Base-by-base conservation (phyloP, 106 monocot genomes). In the Phalaenopsis aphrodite region DNA sequence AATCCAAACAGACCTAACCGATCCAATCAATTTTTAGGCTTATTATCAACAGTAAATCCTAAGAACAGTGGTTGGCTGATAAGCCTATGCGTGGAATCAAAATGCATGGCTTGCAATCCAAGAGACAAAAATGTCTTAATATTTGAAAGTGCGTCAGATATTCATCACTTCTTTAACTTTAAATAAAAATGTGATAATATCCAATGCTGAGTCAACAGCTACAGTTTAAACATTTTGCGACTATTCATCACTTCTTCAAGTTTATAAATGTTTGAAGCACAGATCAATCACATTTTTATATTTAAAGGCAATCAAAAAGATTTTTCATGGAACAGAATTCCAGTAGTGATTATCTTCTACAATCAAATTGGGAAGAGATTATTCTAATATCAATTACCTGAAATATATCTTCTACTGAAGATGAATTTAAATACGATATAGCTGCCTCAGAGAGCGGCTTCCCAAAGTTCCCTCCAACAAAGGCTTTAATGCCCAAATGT, bases 391-490 rank as follows among this genome's bases (percentile, higher is more conserved):
- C 69, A 69, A 38, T 42, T 81, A 68, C 87, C 84, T 87, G 87
- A 79, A 42, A 79, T 66, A 46, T 66, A 16, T 83, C 55, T 39
- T 75, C 21, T 18, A 48, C 5, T 57, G 85, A 76, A 55, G 76
- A 78, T 71, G 85, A 15, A 43, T 75, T 78, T 78, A 86, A 72
- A 66, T 46, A 79, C 38, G 18, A n/a, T 19, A 79, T 65, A 43
- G 88, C 79, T 83, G 88, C 85, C 76, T 88, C 80, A 17, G 88
- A 85, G 11, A 88, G 85, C 42, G 88, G 88, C 52, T n/a, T 84
- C 30, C 88, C 88, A 81, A 88, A 69, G 81, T 88, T 88, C 21
- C 88, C 88, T 72, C 88, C 88, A 76, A 85, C 85, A 79, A 86
- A 86, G 66, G 83, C 76, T 73, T 77, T 81, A 41, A 88, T 81